Conservation (phyloP, 106 monocot species). For the Xerophyta viscosa region DNA sequence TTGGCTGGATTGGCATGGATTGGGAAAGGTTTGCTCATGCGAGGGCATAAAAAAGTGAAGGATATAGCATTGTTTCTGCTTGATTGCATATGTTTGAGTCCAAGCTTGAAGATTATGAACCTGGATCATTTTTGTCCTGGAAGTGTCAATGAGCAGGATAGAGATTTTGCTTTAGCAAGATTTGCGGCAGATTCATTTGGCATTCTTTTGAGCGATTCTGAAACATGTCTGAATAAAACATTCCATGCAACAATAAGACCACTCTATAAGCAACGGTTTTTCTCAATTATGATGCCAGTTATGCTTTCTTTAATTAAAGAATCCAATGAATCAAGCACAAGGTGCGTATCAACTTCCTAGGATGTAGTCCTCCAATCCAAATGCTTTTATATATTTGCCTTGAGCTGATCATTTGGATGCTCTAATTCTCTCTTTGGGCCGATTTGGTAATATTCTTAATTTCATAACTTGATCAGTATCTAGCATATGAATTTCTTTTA, state of each 20-base stretch:
- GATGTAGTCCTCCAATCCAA: no score
- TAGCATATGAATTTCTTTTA: no score
- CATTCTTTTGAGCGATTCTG: conserved; percentile 78
- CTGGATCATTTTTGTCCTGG: conserved; percentile 7
- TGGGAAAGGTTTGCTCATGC: conserved; percentile 88
- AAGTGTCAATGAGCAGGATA: conserved; percentile 12
- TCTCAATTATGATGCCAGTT: conserved; percentile 56
- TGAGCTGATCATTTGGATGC: background rate
- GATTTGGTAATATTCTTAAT: no score
- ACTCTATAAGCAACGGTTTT: conserved; percentile 81
- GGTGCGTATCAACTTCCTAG: conserved; percentile 18
- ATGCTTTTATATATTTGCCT: background rate
- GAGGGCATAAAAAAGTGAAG: conserved; percentile 82
- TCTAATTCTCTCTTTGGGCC: background rate
- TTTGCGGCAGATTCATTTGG: conserved; percentile 84
- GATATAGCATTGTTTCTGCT: conserved; percentile 58
- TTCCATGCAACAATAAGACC: conserved; percentile 75
- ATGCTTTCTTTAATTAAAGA: conserved; percentile 63
- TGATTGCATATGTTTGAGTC: conserved; percentile 41
- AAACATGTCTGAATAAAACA: conserved; percentile 65
- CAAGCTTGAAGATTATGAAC: conserved; percentile 1
- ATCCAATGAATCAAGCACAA: conserved; percentile 35
- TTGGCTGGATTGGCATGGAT: conserved; percentile 82
- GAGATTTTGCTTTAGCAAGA: conserved; percentile 24
- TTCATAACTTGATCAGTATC: no score